phyloP scores from a whole-genome alignment of 441 rosid genomes.

The Flueggea neowawraea region DNA sequence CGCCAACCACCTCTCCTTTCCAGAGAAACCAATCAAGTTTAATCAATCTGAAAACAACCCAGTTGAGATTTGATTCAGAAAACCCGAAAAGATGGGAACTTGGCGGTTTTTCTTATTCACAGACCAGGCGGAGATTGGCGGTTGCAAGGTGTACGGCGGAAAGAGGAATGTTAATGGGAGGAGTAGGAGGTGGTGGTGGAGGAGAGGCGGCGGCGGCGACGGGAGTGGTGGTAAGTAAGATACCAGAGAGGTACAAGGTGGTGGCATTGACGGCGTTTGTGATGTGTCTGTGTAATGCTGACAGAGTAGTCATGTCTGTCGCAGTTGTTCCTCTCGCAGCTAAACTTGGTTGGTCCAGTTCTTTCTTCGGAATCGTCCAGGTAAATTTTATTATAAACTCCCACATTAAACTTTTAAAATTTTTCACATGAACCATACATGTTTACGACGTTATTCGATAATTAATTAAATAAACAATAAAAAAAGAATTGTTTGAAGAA shows the following conservation, averaged over 20 bases:
- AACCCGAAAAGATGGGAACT: slow-evolving; percentile 11
- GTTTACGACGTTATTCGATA: too few relatives aligned
- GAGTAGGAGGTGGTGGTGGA: slow-evolving; percentile 18
- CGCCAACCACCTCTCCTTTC: slow-evolving; percentile 11
- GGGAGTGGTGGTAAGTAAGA: slow-evolving; percentile 2
- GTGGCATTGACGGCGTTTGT: slow-evolving; percentile 73
- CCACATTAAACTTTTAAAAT: too few relatives aligned
- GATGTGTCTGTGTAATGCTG: slow-evolving; percentile 95
- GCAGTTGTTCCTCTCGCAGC: slow-evolving; percentile 90
- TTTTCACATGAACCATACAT: too few relatives aligned
- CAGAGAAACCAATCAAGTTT: slow-evolving; percentile 18
- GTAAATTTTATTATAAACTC: slow-evolving; percentile 26
- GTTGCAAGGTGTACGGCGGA: slow-evolving; percentile 67
- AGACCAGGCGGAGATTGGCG: slow-evolving; percentile 15
- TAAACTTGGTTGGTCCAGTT: slow-evolving; percentile 77
- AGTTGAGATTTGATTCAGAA: slow-evolving; percentile 21
- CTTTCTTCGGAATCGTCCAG: slow-evolving; percentile 94
- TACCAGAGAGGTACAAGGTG: slow-evolving; percentile 85
- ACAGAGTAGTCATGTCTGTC: slow-evolving; percentile 93
- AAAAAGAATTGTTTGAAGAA: too few relatives aligned
- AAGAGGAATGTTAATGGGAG: slow-evolving; percentile 41
- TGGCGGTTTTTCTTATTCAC: neutral
- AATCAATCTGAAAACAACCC: slow-evolving; percentile 19
- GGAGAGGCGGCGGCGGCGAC: neutral
- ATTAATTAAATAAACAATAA: too few relatives aligned